Evolutionary conservation across 2,329 filamentous ascomycete genomes (phyloP), one percentile per base, ranked within the genome.

Genomic region (Epichloe sibirici): DNA sequence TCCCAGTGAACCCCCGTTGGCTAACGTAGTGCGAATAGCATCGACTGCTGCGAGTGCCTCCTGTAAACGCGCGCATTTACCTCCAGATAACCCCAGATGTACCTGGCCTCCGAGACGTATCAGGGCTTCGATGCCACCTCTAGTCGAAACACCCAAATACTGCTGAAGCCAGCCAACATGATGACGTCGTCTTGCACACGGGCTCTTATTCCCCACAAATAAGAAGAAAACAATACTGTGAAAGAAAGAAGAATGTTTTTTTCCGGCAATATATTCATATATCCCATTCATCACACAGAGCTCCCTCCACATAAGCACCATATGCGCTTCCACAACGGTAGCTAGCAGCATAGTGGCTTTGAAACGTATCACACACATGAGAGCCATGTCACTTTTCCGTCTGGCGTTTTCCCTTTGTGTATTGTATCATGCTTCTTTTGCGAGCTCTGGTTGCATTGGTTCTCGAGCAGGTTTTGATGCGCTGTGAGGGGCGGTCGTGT

Each of bases 11-110:
- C 13, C 17, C 11, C 9, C 1, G 4, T n/a, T 8, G 15, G 45
- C 53, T 48, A 23, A 49, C 21, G 5, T 34, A 11, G 42, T 15
- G 48, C 8, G 11, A 40, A 45, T 34, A 71, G 69, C 57, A 64
- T 69, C 57, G 67, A 70, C 15, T 70, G 69, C 56, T 72, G 71
- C 58, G 70, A 73, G 52, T 72, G 70, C 57, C 61, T 69, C 53
- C 62, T 62, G 55, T 70, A 65, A 62, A 46, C 31, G 49, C 31
- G 6, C 31, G 6, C 28, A 13, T 8, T 5, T 11, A 15, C 12
- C 25, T 15, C 12, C 43, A 17, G 25, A 45, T 45, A 23, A 21
- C 17, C 15, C 48, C n/a, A 4, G 12, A n/a, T 43, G 15, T 28
- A 35, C 13, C 25, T 21, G 38, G 35, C 37, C 35, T 40, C 12